Conservation (phyloP, 768 basidiomycete species). For the Xanthoconium purpureum region DNA sequence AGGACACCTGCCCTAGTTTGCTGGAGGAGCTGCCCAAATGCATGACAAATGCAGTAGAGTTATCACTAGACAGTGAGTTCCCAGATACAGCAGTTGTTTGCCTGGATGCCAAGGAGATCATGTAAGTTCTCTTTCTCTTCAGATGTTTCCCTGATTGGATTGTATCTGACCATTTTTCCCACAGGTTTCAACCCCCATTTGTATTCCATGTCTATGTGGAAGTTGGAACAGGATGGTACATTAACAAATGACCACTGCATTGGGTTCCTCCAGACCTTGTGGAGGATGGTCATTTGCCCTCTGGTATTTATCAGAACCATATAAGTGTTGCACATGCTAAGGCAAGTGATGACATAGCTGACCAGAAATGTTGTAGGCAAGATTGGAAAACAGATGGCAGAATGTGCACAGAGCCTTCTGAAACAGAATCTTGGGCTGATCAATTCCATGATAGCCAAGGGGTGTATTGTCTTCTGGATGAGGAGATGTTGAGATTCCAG, state of each 20-base stretch:
- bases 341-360: not conserved
- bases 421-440: not conserved
- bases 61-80: not conserved
- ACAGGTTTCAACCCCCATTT: constrained; percentile 3
- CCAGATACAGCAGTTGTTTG: not conserved
- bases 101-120: not conserved
- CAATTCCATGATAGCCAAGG: not conserved
- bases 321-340: not conserved
- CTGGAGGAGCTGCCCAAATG: not conserved
- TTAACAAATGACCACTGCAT: not conserved
- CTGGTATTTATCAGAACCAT: not conserved
- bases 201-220: no score
- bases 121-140: not conserved
- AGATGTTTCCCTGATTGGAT: not conserved
- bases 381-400: not conserved
- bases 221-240: rapidly evolving
- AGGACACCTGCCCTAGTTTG: not conserved
- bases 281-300: constrained; percentile 1
- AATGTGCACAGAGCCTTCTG: not conserved
- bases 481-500: not conserved
- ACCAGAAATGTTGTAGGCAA: not conserved
- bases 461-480: not conserved
- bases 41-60: not conserved
- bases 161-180: not conserved
- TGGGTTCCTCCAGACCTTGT: not conserved